Conservation (phyloP, 1,284 basidiomycete species). For the Athelia sp. region DNA sequence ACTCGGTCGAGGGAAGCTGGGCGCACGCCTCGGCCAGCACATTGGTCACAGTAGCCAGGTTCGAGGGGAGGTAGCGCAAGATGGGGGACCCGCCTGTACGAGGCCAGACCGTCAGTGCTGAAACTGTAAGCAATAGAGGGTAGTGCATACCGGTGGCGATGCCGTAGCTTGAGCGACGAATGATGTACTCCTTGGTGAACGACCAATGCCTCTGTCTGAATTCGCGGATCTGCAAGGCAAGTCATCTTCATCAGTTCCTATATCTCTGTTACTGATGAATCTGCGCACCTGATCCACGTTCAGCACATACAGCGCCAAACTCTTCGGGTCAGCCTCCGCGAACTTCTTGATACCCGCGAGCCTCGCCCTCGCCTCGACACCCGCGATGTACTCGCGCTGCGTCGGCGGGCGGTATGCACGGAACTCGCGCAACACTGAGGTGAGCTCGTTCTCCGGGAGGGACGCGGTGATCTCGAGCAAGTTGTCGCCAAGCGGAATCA, state of each 20-base stretch:
- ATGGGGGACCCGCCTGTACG: background rate
- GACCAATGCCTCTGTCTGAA: conserved; percentile 20
- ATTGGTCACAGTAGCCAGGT: background rate
- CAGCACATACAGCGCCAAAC: conserved; percentile 12
- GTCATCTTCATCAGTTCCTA: background rate
- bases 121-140: no score
- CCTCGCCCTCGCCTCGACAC: conserved; percentile 6
- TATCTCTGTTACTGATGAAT: background rate
- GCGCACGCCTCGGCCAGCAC: background rate
- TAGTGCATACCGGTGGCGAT: background rate
- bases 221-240: conserved; percentile 13
- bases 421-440: conserved; percentile 18
- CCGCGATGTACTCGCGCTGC: conserved; percentile 18
- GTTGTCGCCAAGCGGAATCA: conserved; percentile 21
- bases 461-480: conserved; percentile 13
- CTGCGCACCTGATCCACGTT: conserved; percentile 9
- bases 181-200: conserved; percentile 19
- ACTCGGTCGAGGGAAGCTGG: background rate
- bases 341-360: conserved; percentile 6
- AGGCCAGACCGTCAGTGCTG: no score
- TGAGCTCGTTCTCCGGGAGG: conserved; percentile 17
- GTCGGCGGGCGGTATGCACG: conserved; percentile 18
- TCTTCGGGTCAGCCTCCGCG: conserved; percentile 7
- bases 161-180: conserved; percentile 3
- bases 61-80: background rate